Base-by-base conservation (phyloP, 73 alveolate species). In the Paramecium pentaurelia region DNA sequence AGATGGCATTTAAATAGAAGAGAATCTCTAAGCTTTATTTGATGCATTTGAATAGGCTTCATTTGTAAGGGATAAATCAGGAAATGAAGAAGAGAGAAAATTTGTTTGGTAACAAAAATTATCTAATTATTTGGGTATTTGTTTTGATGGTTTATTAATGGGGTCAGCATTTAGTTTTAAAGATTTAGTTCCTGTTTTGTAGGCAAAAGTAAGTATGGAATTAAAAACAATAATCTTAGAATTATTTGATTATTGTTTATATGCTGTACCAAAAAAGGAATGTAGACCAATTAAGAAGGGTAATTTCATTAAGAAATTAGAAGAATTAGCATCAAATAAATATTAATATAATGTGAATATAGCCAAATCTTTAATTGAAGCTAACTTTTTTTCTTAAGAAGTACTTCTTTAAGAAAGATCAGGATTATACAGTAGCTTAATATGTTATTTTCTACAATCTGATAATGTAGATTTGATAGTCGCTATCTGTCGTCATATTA, bases 11-110 rank as follows among this genome's bases (percentile, higher is more conserved):
- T 20, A 16, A 37, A 34, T 11, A 4, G 88, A 75, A 11, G 68
- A 75, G 34, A 34, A 75, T 38, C 88, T 45, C 10, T 32, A 34
- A 4, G 37, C 36, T 12, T 75, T 75, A 22, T 75, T 75, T 30
- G 37, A 75, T 37, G 20, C 49, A 37, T 75, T 75, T 36, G 88
- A 75, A n/a, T 10, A 37, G 18, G 49, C 88, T 16, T 75, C 88
- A 2, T 75, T 75, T 75, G 88, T 75, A 32, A 75, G 49, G 20
- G 88, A 75, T 75, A 75, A 75, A 75, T 30, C 38, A 37, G 58
- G 64, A 6, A 75, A 75, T 75, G 88, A 75, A 36, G 42, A 37
- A 3, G 88, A 75, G 27, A 75, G 88, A 38, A 75, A 37, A 10
- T 22, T 34, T n/a, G 34, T 75, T 75, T 75, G 88, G 88, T 40